Base-by-base conservation (phyloP, 805 yeast species). In the Yarrowia sp. region DNA sequence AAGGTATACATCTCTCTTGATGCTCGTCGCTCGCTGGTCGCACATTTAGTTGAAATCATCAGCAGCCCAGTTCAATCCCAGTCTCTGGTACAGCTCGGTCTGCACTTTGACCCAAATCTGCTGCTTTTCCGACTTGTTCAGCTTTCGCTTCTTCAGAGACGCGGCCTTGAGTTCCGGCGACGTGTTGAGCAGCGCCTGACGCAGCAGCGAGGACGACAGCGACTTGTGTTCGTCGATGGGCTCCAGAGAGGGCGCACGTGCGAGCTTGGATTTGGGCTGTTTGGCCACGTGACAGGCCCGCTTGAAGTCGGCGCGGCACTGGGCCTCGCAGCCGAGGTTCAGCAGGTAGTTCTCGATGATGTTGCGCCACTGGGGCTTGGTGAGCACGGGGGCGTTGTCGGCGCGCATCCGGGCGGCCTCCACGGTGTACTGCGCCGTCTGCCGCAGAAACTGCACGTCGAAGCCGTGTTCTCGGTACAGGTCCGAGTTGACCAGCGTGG, bases 311-410 rank as follows among this genome's bases (percentile, higher is more conserved):
- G 79, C 78, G 20, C 91, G 81, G 72, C 92, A 87, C 74, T 89
- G 92, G 14, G 74, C 75, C 52, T 73, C 75, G 50, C 75, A 73
- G 13, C 71, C 75, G 34, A 73, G 73, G 55, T 73, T 73, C 38
- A 73, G 67, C 47, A 73, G 69, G 66, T 84, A 89, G 76, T 88
- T 89, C 71, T 89, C 94, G 69, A 89, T 86, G 34, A 89, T 83
- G 73, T 88, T 87, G 71, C 93, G 79, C 91, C 92, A 88, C 74
- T 89, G 90, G 33, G 85, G 84, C 70, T 83, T 81, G 7, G 84
- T 78, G n/a, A 84, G 73, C 71, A 68, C 72, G 33, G 33, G 8
- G 53, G 46, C 63, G 68, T 34, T 15, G 33, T 65, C 47, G 15
- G 52, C 55, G n/a, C 72, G 69, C 20, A 69, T 65, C 14, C 76